Conservation (phyloP, 2,329 filamentous ascomycete genomes). For the Penicillium sp. region DNA sequence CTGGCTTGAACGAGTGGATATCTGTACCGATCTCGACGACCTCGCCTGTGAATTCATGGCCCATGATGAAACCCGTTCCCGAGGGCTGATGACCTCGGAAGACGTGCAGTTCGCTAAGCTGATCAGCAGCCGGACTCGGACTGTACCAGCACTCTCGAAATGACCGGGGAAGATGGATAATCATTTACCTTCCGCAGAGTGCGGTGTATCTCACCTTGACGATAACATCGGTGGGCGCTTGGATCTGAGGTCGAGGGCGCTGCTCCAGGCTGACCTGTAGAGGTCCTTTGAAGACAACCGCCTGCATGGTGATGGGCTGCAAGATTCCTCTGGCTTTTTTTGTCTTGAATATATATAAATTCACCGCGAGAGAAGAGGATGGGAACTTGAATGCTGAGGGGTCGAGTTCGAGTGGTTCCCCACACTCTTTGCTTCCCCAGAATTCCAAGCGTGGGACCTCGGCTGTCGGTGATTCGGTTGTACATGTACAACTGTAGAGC, state of each 20-base stretch:
- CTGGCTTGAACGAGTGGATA: constrained; percentile 63
- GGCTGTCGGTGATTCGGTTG: too few species aligned
- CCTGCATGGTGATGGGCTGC: constrained; percentile 69
- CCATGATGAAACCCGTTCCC: constrained; percentile 63
- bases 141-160: background rate
- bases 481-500: too few species aligned
- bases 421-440: background rate
- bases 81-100: constrained; percentile 80
- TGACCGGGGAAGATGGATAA: too few species aligned
- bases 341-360: too few species aligned
- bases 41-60: constrained; percentile 83
- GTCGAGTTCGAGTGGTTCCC: constrained; percentile 1
- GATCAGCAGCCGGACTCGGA: background rate
- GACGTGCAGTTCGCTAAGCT: constrained; percentile 72
- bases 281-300: constrained; percentile 82
- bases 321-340: too few species aligned
- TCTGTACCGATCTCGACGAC: constrained; percentile 66
- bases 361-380: too few species aligned
- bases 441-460: background rate
- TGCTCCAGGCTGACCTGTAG: constrained; percentile 75
- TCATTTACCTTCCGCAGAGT: constrained; percentile 75
- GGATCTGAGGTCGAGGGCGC: constrained; percentile 73
- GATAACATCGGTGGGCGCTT: constrained; percentile 73
- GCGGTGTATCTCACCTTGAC: constrained; percentile 81
- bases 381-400: background rate